Evolutionary conservation across 169 alveolate species (phyloP).

Genomic region (Plasmodium blacklocki): DNA sequence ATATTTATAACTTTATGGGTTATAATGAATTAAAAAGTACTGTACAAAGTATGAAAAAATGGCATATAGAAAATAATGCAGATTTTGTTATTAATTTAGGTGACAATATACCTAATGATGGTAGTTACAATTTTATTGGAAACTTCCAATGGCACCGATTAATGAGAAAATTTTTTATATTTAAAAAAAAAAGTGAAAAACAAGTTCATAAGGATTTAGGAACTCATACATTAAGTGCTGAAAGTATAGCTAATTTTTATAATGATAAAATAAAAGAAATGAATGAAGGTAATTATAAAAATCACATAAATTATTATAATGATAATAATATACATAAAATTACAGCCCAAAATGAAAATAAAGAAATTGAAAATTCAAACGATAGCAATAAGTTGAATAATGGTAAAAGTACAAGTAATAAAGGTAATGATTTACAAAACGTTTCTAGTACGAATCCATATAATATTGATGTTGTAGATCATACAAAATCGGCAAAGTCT

Average conservation of each 20-base stretch:
- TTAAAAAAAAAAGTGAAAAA: conserved; percentile 40
- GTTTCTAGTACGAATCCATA: neutral
- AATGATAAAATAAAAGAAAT: conserved; percentile 23
- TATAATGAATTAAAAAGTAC: conserved; percentile 73
- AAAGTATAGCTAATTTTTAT: conserved; percentile 38
- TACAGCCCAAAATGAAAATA: neutral
- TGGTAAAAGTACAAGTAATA: neutral
- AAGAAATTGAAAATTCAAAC: neutral
- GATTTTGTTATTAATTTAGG: conserved; percentile 75
- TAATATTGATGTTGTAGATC: neutral
- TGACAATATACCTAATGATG: conserved; percentile 57
- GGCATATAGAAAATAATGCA: conserved; percentile 61
- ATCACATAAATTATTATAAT: neutral
- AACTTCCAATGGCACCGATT: conserved; percentile 56
- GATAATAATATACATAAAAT: conserved; percentile 1
- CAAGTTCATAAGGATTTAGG: conserved; percentile 9
- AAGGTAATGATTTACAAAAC: too few species aligned
- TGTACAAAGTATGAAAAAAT: conserved; percentile 41
- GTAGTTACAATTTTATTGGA: neutral
- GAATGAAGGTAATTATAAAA: neutral
- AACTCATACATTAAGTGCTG: neutral
- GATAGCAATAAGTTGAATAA: neutral
- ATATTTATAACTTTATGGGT: conserved; percentile 40
- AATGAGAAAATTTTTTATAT: conserved; percentile 51
- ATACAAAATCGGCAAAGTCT: neutral